Evolutionary conservation across 2,329 filamentous ascomycete species (phyloP), one percentile per base, ranked within the genome.

Genomic region (Tricladium varicosporioides): DNA sequence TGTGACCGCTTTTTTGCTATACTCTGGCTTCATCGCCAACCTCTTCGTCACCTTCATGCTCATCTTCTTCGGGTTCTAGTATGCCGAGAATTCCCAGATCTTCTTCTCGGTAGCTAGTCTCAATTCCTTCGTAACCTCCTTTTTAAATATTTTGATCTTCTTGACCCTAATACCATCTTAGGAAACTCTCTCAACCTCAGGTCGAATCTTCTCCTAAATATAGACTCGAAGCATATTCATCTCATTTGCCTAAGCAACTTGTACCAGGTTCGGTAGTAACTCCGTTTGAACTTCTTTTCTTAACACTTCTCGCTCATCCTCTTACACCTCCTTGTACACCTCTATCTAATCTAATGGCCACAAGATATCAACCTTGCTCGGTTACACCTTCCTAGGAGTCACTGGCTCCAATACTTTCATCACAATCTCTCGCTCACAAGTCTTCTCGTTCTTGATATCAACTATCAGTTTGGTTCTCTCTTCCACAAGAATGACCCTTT

Each of bases 121-220:
- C 16, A 50, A 44, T 11, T 55, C 33, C 5, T 32, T 27, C 16
- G 32, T 19, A 16, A 48, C 47, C 9, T 50, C 18, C 32, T 54
- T n/a, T 22, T 46, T 55, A 36, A 55, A 8, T 32, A 19, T 31
- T 19, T 54, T 48, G 5, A 11, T 54, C 45, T 54, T 48, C 10
- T 9, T 36, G 9, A 45, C 32, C 36, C 11, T 40, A 10, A 13
- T 10, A 7, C 9, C 19, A 9, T 50, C 48, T 18, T 31, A 7
- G 5, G 40, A 16, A 15, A 15, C 32, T 27, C 36, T n/a, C 31
- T 42, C 48, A 27, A 50, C 36, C 16, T 18, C 32, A 5, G 48
- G 9, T 18, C 32, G 16, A 13, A 44, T 43, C 5, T 33, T 51
- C 36, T 51, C 36, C 14, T 51, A 33, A 13, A 51, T 27, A 10